Evolutionary conservation across 164 flowering plant genomes (phyloP).

Genomic region (Platanus orientalis): DNA sequence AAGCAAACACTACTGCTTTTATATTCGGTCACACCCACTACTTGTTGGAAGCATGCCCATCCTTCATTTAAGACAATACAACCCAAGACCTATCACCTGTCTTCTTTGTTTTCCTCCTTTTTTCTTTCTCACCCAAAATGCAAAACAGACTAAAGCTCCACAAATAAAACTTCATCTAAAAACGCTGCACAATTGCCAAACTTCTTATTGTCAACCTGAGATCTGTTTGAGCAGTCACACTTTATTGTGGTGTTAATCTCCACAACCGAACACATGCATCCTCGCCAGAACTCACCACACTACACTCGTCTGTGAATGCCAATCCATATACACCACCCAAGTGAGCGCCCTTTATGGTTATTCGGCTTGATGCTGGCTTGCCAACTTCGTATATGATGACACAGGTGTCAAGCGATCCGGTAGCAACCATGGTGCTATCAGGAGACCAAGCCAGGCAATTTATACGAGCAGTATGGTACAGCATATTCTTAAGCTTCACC

Average conservation of each 20-base stretch:
- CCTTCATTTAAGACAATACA: too few species aligned
- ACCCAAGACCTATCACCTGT: too few species aligned
- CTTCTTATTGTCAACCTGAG: too few species aligned
- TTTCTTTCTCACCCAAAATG: too few species aligned
- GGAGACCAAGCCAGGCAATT: constrained; percentile 98
- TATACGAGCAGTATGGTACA: constrained; percentile 90
- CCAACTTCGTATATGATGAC: constrained; percentile 73
- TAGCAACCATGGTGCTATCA: constrained; percentile 72
- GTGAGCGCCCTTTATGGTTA: constrained; percentile 88
- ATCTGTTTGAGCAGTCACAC: too few species aligned
- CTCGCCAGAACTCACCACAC: constrained; percentile 81
- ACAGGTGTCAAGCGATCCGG: constrained; percentile 90
- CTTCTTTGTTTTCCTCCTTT: too few species aligned
- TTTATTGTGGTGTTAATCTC: constrained; percentile 47
- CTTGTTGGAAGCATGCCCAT: too few species aligned
- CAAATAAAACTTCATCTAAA: too few species aligned
- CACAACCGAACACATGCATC: constrained; percentile 93
- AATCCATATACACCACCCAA: constrained; percentile 95
- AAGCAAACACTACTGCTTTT: too few species aligned
- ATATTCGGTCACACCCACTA: too few species aligned
- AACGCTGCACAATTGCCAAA: too few species aligned
- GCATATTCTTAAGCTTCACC: constrained; percentile 93
- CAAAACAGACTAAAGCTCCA: too few species aligned
- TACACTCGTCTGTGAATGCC: constrained; percentile 62
- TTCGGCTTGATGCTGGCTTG: constrained; percentile 78